A percentile compares a stretch with the other conserved stretches of the same genome.
phyloP scores from a whole-genome alignment of 345 rosid species.

The Populus euphratica region DNA sequence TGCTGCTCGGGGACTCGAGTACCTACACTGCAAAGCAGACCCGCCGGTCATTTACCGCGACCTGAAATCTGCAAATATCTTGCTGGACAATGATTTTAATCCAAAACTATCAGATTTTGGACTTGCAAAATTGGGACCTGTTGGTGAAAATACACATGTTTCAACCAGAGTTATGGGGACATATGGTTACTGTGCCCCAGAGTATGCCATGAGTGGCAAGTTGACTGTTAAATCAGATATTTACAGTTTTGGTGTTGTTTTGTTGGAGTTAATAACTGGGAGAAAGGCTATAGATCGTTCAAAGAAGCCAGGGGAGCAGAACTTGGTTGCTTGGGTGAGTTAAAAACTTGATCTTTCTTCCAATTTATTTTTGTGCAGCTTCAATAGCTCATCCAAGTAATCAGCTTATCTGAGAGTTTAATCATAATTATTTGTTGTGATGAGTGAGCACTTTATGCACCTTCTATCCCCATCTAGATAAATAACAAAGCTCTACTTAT shows the following conservation, averaged over 20 bases:
- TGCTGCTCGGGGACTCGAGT: conserved; percentile 85
- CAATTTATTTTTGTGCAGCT: background rate
- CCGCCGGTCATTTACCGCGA: conserved; percentile 96
- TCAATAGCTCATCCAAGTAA: background rate
- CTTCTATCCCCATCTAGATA: background rate
- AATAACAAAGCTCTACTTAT: background rate
- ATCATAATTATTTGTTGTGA: background rate
- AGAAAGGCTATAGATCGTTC: conserved; percentile 71
- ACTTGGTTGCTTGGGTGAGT: conserved; percentile 82
- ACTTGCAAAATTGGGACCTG: conserved; percentile 92
- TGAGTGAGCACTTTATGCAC: too few species aligned
- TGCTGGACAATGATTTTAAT: conserved; percentile 68
- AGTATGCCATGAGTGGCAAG: conserved; percentile 96
- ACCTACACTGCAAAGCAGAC: conserved; percentile 83
- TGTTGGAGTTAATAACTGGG: conserved; percentile 89
- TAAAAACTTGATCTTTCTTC: background rate
- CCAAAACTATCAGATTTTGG: conserved; percentile 94
- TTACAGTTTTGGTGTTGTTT: conserved; percentile 93
- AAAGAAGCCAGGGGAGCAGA: conserved; percentile 69
- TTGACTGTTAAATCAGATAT: conserved; percentile 90
- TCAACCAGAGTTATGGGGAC: conserved; percentile 99
- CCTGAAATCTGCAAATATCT: conserved; percentile 83
- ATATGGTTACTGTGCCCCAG: conserved; percentile 96
- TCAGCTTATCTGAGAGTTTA: background rate
- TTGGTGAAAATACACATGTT: conserved; percentile 95